A percentile compares a stretch with the other conserved stretches of the same genome.
phyloP scores from a whole-genome alignment of 768 basidiomycete species.

The Leccinellum rugosiceps region DNA sequence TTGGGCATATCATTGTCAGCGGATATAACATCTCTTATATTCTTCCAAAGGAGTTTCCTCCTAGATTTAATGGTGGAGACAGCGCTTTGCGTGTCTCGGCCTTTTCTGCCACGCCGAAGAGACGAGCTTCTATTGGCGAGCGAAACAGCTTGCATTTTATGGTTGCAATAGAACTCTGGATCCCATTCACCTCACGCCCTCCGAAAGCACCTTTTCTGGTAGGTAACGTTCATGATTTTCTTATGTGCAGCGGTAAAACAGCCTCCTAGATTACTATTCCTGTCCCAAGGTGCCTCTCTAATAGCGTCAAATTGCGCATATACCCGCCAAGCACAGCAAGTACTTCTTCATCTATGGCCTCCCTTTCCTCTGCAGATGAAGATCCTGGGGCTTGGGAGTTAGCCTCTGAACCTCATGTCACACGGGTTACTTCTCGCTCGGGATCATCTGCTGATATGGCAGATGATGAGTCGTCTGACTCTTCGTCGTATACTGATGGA shows the following conservation, averaged over 20 bases:
- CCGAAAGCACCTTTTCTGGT: constrained; percentile 76
- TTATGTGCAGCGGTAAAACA: constrained; percentile 3
- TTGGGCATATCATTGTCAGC: constrained; percentile 73
- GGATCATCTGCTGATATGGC: constrained; percentile 70
- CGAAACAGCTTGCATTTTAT: constrained; percentile 67
- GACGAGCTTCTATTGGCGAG: constrained; percentile 55
- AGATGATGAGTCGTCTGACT: constrained; percentile 81
- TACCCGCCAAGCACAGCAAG: constrained; percentile 56
- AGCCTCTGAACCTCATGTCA: constrained; percentile 72
- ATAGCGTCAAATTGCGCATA: constrained; percentile 70
- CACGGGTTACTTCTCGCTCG: constrained; percentile 51
- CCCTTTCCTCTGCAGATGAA: constrained; percentile 72
- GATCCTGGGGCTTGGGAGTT: constrained; percentile 71
- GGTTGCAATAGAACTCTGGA: constrained; percentile 76
- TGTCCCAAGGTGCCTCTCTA: constrained; percentile 73
- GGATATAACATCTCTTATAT: constrained; percentile 76
- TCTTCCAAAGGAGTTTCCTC: constrained; percentile 63
- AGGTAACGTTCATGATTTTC: constrained; percentile 16
- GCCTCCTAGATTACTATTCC: constrained; percentile 65
- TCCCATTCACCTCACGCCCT: constrained; percentile 64
- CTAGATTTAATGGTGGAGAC: constrained; percentile 27
- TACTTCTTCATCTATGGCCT: constrained; percentile 60
- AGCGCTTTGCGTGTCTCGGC: constrained; percentile 19
- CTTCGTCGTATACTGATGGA: constrained; percentile 46
- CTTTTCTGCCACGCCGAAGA: constrained; percentile 32